Percentiles rank a stretch among this genome's conserved stretches.
These are phyloP conservation scores for Gastrolobium bilobum DNA, from an alignment of 306 rosid genomes.

Conservation along the genomic window DNA sequence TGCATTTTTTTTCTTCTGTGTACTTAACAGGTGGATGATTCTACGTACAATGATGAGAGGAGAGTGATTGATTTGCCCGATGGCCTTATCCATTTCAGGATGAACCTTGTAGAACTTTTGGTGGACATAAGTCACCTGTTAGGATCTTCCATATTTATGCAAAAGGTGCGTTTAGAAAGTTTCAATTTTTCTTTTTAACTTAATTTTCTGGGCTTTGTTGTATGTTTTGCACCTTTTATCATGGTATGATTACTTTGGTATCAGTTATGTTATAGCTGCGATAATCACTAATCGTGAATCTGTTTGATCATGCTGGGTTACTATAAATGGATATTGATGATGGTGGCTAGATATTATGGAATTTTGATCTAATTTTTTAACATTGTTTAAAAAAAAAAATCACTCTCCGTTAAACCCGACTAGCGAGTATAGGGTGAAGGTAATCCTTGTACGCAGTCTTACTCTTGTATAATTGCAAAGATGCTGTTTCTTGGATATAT, in stretches of 20 bases:
- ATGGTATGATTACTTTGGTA: slow-evolving; percentile 39
- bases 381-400: no score
- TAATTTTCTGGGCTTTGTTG: slow-evolving; percentile 29
- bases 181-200: slow-evolving; percentile 14
- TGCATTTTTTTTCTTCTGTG: slow-evolving; percentile 33
- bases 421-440: no score
- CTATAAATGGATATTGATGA: slow-evolving; percentile 29
- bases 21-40: slow-evolving; percentile 80
- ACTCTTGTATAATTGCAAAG: no score
- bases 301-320: slow-evolving; percentile 37
- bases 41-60: slow-evolving; percentile 70
- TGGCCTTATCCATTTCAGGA: slow-evolving; percentile 87
- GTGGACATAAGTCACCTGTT: slow-evolving; percentile 94
- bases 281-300: slow-evolving; percentile 31
- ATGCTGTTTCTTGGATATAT: no score
- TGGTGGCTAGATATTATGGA: slow-evolving; percentile 18
- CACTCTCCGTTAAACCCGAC: no score
- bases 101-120: slow-evolving; percentile 87
- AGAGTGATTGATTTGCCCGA: slow-evolving; percentile 86
- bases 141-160: slow-evolving; percentile 75
- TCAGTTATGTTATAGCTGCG: slow-evolving; percentile 7
- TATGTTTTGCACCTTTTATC: slow-evolving; percentile 35
- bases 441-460: no score
- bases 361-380: slow-evolving; percentile 1
- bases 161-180: slow-evolving; percentile 70